Base-by-base conservation (phyloP, 495 filamentous ascomycete genomes). In the Hypoxylon perforatum region DNA sequence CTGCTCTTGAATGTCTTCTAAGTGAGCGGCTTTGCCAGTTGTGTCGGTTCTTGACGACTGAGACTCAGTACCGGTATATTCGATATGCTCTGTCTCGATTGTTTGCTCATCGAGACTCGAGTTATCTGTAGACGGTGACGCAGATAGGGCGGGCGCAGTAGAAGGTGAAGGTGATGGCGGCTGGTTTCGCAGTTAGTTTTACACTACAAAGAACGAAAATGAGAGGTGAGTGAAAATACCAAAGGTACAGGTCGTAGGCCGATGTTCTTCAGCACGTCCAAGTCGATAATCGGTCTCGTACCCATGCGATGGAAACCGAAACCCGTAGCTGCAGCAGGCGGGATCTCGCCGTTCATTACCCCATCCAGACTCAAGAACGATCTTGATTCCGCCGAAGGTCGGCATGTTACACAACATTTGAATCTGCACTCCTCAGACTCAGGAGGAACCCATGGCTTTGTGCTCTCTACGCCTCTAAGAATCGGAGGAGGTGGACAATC, bases 371-470 rank as follows among this genome's bases (percentile, higher is more conserved):
- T 82, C 3, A 84, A 60, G 66, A 70, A 86, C 3, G 80, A 72
- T 44, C 85, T 81, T 9, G 82, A 75, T 17, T 67, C 63, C 11
- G 75, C 78, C 28, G 70, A 74, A 25, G 76, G 76, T 15, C 82
- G 78, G 63, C 88, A 90, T 15, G 25, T 33, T 15, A 79, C 80
- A 65, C 87, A 90, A 60, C 78, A 77, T 46, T 74, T 83, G 69
- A 76, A 83, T 52, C 75, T 78, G 67, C 87, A 90, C 56, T 83
- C 81, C 1, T 64, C 41, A 0, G 64, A 45, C 22, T 54, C n/a
- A 44, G 64, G 44, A 28, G 81, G 77, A 51, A 83, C 59, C 82
- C 80, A 81, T 28, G 76, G 74, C 41, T 51, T 73, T 28, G 39
- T 57, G 11, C 63, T 47, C 19, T 65, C 28, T 21, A 69, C 49